Evolutionary conservation across 2,329 filamentous ascomycete genomes (phyloP).

Genomic region (Aspergillus sergii): DNA sequence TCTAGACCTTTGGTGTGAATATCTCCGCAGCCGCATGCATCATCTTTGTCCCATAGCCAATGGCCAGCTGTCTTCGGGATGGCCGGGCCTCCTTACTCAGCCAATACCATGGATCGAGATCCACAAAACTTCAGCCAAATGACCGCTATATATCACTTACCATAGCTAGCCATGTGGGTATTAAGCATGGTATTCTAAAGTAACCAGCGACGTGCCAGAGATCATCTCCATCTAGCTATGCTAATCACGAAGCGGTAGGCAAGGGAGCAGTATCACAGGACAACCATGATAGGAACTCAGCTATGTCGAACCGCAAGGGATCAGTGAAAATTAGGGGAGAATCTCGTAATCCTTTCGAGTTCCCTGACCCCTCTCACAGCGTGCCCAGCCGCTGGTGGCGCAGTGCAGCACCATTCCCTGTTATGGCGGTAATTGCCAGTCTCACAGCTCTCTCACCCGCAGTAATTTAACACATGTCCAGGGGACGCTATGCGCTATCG

Average conservation of each 20-base stretch:
- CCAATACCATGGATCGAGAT: neutral
- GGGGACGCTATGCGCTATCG: neutral
- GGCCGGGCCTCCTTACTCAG: neutral
- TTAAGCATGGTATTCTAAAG: neutral
- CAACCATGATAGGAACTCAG: neutral
- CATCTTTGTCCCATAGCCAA: too few species aligned
- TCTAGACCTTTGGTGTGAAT: too few species aligned
- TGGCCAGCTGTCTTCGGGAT: too few species aligned
- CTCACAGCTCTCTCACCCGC: neutral
- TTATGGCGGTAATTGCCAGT: neutral
- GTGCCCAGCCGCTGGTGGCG: neutral
- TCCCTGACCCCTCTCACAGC: neutral
- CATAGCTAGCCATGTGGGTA: fast-evolving
- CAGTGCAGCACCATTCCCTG: neutral
- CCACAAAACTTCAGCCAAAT: neutral
- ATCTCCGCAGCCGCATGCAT: too few species aligned
- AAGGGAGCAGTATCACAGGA: neutral
- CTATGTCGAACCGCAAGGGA: neutral
- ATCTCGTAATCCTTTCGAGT: neutral
- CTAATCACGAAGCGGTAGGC: neutral
- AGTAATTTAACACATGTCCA: neutral
- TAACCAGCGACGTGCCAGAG: neutral
- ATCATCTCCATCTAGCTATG: neutral
- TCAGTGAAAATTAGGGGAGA: too few species aligned
- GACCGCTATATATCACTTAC: neutral